Evolutionary conservation across 2,329 filamentous ascomycete species (phyloP), one percentile per base, ranked within the genome.

Genomic region (Aspergillus melleus): DNA sequence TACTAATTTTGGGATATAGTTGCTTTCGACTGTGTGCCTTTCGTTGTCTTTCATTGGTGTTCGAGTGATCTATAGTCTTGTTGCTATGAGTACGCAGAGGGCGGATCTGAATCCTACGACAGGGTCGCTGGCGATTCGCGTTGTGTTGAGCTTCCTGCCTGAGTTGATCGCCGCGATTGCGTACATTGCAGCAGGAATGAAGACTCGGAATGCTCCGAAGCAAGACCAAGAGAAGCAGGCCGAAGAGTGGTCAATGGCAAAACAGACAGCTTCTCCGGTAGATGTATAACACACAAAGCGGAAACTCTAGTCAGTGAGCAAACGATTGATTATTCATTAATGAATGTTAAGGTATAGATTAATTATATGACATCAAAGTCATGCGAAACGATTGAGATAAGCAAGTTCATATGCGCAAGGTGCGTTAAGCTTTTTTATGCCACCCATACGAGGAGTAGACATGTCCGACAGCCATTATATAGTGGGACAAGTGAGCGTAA

Each of bases 61-160:
- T 24, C 62, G 72, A 0, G 62, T 71, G 6, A 55, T 72, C 12
- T 72, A 71, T 46, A 64, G 60, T 14, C 59, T 68, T 8, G 54
- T 68, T 19, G 59, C 66, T 9, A 60, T 69, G 5, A 60, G 60
- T 49, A 66, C 66, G 2, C 63, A 68, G 44, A 54, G 59, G 6
- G 36, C 52, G 11, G 53, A 54, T 12, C 58, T 72, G 1, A 74
- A 66, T 49, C 62, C 68, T 0, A 57, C 63, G 0, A 67, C 61
- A 12, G 70, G 69, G 8, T 57, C 59, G 3, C 30, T 67, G 0
- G 65, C 66, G 3, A 55, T 71, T 4, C 65, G 65, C 1, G 62
- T 71, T 6, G 57, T 71, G 2, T 62, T 74, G n/a, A 61, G 64
- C 10, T 70, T 74, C 24, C 51, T 74, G 14, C 66, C 68, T 0